Evolutionary conservation across 1,284 basidiomycete genomes (phyloP), one percentile per base, ranked within the genome.

Genomic region (Ustilago hordei): DNA sequence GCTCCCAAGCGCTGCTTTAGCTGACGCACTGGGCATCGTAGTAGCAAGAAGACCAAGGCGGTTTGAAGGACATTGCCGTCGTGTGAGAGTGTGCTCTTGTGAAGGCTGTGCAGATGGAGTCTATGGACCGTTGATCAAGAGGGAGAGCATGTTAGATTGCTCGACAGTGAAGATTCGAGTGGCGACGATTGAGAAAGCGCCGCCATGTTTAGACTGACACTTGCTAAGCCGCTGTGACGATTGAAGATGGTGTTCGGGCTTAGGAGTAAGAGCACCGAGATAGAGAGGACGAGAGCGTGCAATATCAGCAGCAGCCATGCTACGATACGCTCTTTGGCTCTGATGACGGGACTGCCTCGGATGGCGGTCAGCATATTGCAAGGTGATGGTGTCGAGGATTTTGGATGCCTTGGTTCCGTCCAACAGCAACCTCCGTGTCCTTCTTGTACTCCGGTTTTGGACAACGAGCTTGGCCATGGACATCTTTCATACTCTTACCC

Each of bases 171-270:
- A 15, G 48, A 41, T 35, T 12, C 53, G 32, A 39, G 4, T 0
- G 53, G 8, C 32, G 13, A 45, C 3, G 55, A 28, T n/a, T n/a
- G 35, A 0, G 52, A 19, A 11, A 72, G 38, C 9, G 52, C 52
- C 6, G 23, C 35, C 1, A 36, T 34, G 45, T 73, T 55, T 41
- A 73, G 60, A n/a, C 35, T 48, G 57, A 73, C 70, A n/a, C n/a
- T 73, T n/a, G 70, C 70, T 13, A 73, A n/a, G 7, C 70, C 70
- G 32, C 50, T 73, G 3, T 36, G 23, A 12, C 38, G 56, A 17
- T 64, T 58, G 36, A 73, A 67, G 31, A 73, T 6, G 31, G 4
- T 60, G 55, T 73, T 73, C 1, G 70, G 70, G 50, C 64, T 73
- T 35, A 73, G 64, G 31, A 73, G 61, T 31, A 73, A 47, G 13